phyloP scores from a whole-genome alignment of 2,329 filamentous ascomycete genomes.

The Graphium sp. region DNA sequence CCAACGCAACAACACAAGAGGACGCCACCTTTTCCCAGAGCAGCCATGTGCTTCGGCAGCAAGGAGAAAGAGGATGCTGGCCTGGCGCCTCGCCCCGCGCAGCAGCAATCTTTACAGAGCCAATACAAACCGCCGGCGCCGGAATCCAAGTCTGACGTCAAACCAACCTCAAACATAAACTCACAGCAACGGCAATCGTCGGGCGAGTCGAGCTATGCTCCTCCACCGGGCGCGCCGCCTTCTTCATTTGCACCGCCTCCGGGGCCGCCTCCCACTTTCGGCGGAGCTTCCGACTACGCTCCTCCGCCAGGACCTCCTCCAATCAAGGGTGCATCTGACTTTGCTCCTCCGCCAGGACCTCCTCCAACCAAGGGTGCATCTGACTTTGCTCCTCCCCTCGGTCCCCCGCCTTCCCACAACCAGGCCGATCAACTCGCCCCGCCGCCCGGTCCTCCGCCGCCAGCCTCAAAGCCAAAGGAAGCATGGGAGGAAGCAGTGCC shows the following conservation, averaged over 20 bases:
- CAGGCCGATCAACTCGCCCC: constrained; percentile 11
- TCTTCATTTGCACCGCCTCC: constrained; percentile 11
- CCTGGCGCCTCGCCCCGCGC: constrained; percentile 20
- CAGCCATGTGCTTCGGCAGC: constrained; percentile 31
- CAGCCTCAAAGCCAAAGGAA: constrained; percentile 10
- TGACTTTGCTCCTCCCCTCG: constrained; percentile 12
- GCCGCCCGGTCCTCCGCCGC: constrained; percentile 18
- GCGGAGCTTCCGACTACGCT: constrained; percentile 6
- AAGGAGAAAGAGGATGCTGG: constrained; percentile 21
- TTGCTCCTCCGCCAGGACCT: constrained; percentile 17
- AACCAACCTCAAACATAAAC: too few species aligned
- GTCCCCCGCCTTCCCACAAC: constrained; percentile 11
- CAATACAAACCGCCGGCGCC: too few species aligned
- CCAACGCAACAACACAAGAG: too few species aligned
- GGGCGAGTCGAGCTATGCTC: constrained; percentile 5
- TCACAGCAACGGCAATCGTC: too few species aligned
- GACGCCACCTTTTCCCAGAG: too few species aligned
- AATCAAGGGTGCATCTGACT: too few species aligned
- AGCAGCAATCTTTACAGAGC: too few species aligned
- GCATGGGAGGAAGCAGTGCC: constrained; percentile 52
- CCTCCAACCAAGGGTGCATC: constrained; percentile 11
- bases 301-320: constrained; percentile 13
- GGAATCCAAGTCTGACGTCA: too few species aligned
- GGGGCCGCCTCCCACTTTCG: constrained; percentile 15
- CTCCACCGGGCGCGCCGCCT: constrained; percentile 7